A percentile compares a stretch with the other conserved stretches of the same genome.
Conservation (phyloP, 257 asterid species). For the Solanum chiquidenum region DNA sequence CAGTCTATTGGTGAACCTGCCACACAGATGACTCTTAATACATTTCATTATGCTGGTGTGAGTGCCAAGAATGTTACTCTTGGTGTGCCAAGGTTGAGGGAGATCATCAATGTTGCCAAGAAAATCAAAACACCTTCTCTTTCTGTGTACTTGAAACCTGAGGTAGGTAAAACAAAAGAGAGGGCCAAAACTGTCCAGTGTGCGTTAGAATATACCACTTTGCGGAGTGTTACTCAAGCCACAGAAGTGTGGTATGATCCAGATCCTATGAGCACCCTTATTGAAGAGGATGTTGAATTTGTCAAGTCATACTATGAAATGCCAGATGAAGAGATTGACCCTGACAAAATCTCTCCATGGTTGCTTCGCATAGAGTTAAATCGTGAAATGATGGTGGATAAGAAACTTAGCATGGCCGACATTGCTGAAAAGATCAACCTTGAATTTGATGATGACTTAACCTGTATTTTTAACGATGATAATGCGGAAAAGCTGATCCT, state of each 20-base stretch:
- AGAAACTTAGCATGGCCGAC: constrained; percentile 98
- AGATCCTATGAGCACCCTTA: constrained; percentile 82
- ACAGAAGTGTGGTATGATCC: constrained; percentile 99
- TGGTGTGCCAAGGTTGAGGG: constrained; percentile 99
- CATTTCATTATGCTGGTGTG: constrained; percentile 99
- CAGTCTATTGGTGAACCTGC: constrained; percentile 99
- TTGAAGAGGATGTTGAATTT: constrained; percentile 87
- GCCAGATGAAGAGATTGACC: constrained; percentile 98
- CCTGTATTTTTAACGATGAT: constrained; percentile 92
- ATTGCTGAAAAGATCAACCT: constrained; percentile 92
- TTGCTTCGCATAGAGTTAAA: constrained; percentile 90
- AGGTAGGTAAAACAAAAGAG: constrained; percentile 67
- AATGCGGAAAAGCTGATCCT: constrained; percentile 96
- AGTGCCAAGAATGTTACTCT: constrained; percentile 99
- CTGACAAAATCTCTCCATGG: constrained; percentile 97
- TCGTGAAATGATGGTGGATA: constrained; percentile 99
- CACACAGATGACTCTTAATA: constrained; percentile 97
- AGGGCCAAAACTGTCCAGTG: constrained; percentile 95
- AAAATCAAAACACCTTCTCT: constrained; percentile 97
- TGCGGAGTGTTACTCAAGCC: constrained; percentile 94
- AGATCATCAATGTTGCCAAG: constrained; percentile 95
- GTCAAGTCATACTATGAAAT: constrained; percentile 92
- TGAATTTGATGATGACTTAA: constrained; percentile 87
- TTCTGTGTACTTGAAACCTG: constrained; percentile 83
- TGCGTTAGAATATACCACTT: constrained; percentile 89